phyloP scores from a whole-genome alignment of 306 rosid species.

The Gleditsia sinensis region DNA sequence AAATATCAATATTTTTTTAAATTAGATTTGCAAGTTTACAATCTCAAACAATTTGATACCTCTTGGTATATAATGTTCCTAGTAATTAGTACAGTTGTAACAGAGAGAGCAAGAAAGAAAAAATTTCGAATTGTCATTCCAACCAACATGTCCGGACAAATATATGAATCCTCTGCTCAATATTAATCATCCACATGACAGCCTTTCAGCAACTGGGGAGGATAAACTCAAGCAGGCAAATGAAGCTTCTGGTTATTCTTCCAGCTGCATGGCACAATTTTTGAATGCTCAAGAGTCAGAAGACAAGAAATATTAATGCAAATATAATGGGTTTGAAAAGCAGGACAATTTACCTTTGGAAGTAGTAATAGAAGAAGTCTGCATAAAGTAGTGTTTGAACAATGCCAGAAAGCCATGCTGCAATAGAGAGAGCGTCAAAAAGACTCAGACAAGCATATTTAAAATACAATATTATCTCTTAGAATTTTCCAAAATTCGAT shows the following conservation, averaged over 20 bases:
- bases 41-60: slow-evolving; percentile 11
- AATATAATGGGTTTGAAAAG: slow-evolving; percentile 11
- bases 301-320: neutral
- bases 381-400: slow-evolving; percentile 85
- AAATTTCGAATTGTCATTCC: slow-evolving; percentile 34
- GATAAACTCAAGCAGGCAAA: slow-evolving; percentile 71
- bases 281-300: slow-evolving; percentile 20
- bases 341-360: slow-evolving; percentile 64
- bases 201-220: slow-evolving; percentile 20
- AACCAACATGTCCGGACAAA: slow-evolving; percentile 35
- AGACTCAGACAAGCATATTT: slow-evolving; percentile 25
- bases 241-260: slow-evolving; percentile 84
- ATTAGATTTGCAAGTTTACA: slow-evolving; percentile 29
- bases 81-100: slow-evolving; percentile 42
- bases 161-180: slow-evolving; percentile 29
- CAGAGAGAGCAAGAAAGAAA: slow-evolving; percentile 36
- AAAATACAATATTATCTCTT: neutral
- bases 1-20: slow-evolving; percentile 20
- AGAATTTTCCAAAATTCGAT: neutral
- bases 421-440: slow-evolving; percentile 26
- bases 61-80: slow-evolving; percentile 34
- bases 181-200: slow-evolving; percentile 35
- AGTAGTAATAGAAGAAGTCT: slow-evolving; percentile 91
- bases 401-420: slow-evolving; percentile 89
- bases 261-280: slow-evolving; percentile 62